These are phyloP conservation scores for Pugionium dolabratum DNA, from an alignment of 345 rosid species.

Conservation along the genomic window DNA sequence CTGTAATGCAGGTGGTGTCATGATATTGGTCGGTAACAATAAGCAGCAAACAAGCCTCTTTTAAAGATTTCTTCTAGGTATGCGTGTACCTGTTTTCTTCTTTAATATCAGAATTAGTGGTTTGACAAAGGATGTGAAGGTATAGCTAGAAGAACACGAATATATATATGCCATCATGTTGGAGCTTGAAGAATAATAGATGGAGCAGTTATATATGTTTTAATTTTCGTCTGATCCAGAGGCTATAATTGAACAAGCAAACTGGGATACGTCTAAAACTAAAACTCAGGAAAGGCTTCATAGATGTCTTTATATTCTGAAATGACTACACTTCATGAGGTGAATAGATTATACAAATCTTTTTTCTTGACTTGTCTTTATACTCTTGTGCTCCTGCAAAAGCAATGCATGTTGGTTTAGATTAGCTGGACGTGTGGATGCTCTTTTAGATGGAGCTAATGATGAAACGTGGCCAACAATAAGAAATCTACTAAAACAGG, in stretches of 20 bases:
- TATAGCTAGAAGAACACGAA: constrained; percentile 19
- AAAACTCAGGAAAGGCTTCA: constrained; percentile 51
- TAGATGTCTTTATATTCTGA: not conserved
- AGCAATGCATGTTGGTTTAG: constrained; percentile 35
- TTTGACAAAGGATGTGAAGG: constrained; percentile 69
- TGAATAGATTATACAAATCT: constrained; percentile 14
- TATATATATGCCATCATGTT: not conserved
- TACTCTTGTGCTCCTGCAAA: not conserved
- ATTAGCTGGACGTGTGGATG: constrained; percentile 68
- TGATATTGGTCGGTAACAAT: constrained; percentile 88
- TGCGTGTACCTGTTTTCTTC: not conserved
- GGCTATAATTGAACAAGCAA: constrained; percentile 66
- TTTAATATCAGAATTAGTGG: not conserved
- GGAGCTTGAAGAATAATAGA: not conserved
- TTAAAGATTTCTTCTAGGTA: constrained; percentile 86
- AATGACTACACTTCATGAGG: constrained; percentile 63
- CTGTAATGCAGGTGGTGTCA: constrained; percentile 74
- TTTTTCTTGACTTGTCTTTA: not conserved
- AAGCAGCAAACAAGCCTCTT: constrained; percentile 86
- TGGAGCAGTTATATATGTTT: constrained; percentile 1
- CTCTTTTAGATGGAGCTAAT: constrained; percentile 69
- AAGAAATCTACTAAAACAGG: constrained; percentile 55
- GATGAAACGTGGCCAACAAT: constrained; percentile 71
- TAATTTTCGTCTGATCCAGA: constrained; percentile 45
- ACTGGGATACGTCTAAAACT: constrained; percentile 71